These are phyloP conservation scores for Neurospora sp. DNA, from an alignment of 495 filamentous ascomycete genomes.

Conservation along the genomic window DNA sequence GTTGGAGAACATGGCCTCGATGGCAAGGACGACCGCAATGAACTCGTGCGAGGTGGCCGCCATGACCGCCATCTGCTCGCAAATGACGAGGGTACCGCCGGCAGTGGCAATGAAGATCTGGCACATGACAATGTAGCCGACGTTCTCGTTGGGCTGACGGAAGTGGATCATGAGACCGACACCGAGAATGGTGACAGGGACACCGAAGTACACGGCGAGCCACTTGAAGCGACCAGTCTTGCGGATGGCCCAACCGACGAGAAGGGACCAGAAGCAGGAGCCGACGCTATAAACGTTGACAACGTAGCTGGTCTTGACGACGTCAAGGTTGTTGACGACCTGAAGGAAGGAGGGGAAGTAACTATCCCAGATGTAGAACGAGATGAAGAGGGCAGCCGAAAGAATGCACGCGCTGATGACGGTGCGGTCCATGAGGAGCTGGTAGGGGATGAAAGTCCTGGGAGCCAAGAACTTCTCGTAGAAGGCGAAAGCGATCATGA, in stretches of 20 bases:
- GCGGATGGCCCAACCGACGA: conserved; percentile 51
- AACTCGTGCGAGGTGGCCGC: conserved; percentile 55
- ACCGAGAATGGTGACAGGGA: conserved; percentile 56
- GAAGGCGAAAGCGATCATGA: conserved; percentile 47
- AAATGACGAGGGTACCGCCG: conserved; percentile 49
- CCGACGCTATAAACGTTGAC: conserved; percentile 59
- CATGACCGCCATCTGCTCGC: conserved; percentile 58
- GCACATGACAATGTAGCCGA: conserved; percentile 66
- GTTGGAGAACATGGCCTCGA: conserved; percentile 49
- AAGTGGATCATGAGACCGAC: conserved; percentile 66
- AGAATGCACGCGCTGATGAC: conserved; percentile 54
- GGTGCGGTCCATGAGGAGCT: conserved; percentile 53
- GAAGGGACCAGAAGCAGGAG: conserved; percentile 49
- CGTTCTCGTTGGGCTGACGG: conserved; percentile 35
- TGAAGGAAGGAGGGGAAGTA: conserved; percentile 61
- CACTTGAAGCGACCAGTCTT: conserved; percentile 50
- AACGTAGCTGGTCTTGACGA: conserved; percentile 53
- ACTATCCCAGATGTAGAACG: conserved; percentile 57
- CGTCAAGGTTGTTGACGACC: conserved; percentile 54
- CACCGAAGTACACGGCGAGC: conserved; percentile 50
- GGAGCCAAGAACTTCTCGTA: conserved; percentile 51
- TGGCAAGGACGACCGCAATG: conserved; percentile 54
- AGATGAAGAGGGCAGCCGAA: conserved; percentile 46
- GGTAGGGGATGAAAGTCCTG: conserved; percentile 49
- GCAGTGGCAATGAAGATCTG: conserved; percentile 71